These are phyloP conservation scores for Turnera subulata DNA, from an alignment of 345 rosid genomes.

Conservation along the genomic window DNA sequence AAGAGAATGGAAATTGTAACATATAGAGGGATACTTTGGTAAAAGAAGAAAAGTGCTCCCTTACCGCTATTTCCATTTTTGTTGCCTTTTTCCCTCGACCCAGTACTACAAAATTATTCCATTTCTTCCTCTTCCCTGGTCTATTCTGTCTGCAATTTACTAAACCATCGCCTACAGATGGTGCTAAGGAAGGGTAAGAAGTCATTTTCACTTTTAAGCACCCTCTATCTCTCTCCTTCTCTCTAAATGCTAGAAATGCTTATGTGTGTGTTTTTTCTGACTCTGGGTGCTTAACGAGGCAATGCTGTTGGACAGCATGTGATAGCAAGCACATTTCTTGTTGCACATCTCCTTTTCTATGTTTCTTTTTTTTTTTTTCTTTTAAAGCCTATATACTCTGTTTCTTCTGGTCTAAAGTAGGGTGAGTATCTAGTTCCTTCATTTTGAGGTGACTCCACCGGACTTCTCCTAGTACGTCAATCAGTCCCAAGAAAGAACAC, in stretches of 20 bases:
- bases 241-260: background rate
- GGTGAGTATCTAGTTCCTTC: background rate
- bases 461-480: background rate
- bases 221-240: background rate
- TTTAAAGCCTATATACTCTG: background rate
- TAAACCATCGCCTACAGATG: conserved; percentile 5
- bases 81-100: background rate
- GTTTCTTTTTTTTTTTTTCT: background rate
- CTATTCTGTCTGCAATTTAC: conserved; percentile 12
- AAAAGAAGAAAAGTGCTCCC: background rate
- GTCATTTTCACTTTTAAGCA: conserved; percentile 23
- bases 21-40: conserved; percentile 12
- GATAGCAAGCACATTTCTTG: background rate
- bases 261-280: background rate
- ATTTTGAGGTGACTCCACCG: background rate
- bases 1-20: background rate
- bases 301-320: conserved; percentile 7
- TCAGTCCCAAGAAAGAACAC: background rate
- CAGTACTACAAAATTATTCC: conserved; percentile 12
- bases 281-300: conserved; percentile 14
- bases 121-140: conserved; percentile 1
- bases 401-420: background rate
- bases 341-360: background rate
- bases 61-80: background rate
- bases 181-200: conserved; percentile 15